Evolutionary conservation across 805 yeast species (phyloP).

Genomic region (Yamadazyma sp.): DNA sequence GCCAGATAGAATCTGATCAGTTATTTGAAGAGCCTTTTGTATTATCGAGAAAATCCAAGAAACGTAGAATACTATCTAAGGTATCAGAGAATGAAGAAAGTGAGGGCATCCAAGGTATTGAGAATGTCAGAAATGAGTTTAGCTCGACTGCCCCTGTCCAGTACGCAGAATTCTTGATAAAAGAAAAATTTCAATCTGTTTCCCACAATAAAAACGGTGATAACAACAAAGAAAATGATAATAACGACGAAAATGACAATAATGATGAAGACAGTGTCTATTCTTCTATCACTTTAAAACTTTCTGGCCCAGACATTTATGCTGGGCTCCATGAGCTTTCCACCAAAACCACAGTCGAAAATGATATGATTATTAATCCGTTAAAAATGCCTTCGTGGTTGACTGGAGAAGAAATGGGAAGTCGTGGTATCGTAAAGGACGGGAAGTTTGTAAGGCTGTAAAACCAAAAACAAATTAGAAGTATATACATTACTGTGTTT

Average conservation of each 20-base stretch:
- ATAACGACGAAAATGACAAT: conserved; percentile 9
- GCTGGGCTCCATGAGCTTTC: conserved; percentile 77
- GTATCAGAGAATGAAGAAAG: conserved; percentile 17
- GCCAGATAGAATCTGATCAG: conserved; percentile 24
- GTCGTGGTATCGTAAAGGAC: conserved; percentile 42
- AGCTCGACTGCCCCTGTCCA: conserved; percentile 61
- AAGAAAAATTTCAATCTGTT: conserved; percentile 23
- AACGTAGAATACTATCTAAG: neutral
- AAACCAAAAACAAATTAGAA: neutral
- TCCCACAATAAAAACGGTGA: neutral
- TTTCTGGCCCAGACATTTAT: conserved; percentile 71
- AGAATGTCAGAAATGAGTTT: conserved; percentile 31
- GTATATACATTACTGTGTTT: too few species aligned
- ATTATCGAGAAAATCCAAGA: conserved; percentile 5
- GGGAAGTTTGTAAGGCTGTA: conserved; percentile 11
- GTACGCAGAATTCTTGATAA: conserved; percentile 45
- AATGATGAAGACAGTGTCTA: conserved; percentile 10
- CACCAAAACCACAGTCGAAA: conserved; percentile 20
- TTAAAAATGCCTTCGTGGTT: conserved; percentile 70
- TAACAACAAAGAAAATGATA: neutral
- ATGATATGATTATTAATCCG: conserved; percentile 49
- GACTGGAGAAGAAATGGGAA: conserved; percentile 68
- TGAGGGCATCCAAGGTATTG: conserved; percentile 8
- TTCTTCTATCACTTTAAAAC: conserved; percentile 32
- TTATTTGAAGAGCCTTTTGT: conserved; percentile 38